Evolutionary conservation across 2,329 filamentous ascomycete genomes (phyloP), one percentile per base, ranked within the genome.

Genomic region (Escovopsis sp.): DNA sequence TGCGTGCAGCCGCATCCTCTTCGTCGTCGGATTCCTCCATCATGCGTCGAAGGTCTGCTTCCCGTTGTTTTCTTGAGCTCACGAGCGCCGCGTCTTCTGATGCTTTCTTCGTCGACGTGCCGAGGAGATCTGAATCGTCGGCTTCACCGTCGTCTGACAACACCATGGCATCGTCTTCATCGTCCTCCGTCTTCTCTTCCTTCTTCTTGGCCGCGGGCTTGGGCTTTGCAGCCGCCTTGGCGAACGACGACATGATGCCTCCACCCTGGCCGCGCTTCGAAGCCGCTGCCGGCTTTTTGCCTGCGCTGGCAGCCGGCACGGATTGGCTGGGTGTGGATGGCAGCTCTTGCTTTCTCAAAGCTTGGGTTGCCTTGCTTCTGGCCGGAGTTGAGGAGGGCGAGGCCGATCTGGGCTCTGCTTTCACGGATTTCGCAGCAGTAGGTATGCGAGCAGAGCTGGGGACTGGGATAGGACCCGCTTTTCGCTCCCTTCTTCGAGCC

Each of bases 191-290:
- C 7, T 11, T 32, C 8, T 11, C 11, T 9, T 60, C 57, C 38
- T 57, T 51, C 41, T 61, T 51, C 38, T 54, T 58, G 6, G 47
- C 39, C 6, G 51, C 45, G 9, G 53, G 49, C 52, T 79, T 85
- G 4, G 78, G 54, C 40, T 55, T 61, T 4, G 58, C 52, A 4
- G 59, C 60, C 5, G 69, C 66, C 53, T 82, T 85, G 12, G 84
- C 82, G 57, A 93, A 93, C 0, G 85, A 82, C 46, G 81, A 80
- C 69, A 91, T 86, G 26, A 93, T 75, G 45, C 75, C 73, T 3
- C 63, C 65, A 11, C 79, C 75, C 12, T 65, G 68, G 42, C 74
- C 72, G 44, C 73, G 74, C 54, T 84, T 85, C 3, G 52, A 33
- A 5, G 65, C 48, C 18, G 61, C 52, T 4, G 63, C 36, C 4